Percentiles rank a stretch among this genome's conserved stretches.
These are phyloP conservation scores for Sphagnum contortum DNA, from an alignment of 225 moss, liverwort and hornwort genomes.

Conservation along the genomic window DNA sequence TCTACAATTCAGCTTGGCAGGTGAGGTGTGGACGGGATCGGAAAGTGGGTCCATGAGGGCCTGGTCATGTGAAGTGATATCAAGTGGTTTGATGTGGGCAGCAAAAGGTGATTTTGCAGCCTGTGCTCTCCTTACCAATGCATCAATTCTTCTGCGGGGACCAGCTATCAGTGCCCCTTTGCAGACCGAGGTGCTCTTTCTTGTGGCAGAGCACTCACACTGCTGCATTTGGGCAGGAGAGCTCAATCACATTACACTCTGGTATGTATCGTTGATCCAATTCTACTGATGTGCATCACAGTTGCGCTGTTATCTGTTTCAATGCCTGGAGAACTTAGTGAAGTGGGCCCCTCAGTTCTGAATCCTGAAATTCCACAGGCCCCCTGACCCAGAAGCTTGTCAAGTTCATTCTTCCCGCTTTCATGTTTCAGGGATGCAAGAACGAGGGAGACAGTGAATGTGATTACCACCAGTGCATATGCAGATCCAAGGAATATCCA, in stretches of 20 bases:
- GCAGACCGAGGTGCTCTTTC: conserved; percentile 28
- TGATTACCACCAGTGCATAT: conserved; percentile 17
- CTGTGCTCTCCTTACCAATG: conserved; percentile 24
- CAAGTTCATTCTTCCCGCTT: neutral
- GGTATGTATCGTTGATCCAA: conserved; percentile 15
- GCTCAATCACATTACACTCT: conserved; percentile 23
- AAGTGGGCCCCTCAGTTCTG: no score
- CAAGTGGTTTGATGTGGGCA: conserved; percentile 11
- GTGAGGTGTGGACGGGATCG: conserved; percentile 51
- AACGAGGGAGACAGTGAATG: conserved; percentile 26
- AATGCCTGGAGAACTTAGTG: no score
- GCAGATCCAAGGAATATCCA: conserved; percentile 13
- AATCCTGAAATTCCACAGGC: no score
- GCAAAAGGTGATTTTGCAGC: conserved; percentile 22
- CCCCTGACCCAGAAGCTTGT: no score
- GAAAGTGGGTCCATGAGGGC: conserved; percentile 35
- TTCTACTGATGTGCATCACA: neutral
- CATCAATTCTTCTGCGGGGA: conserved; percentile 20
- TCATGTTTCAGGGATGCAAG: conserved; percentile 35
- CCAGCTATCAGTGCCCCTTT: conserved; percentile 20
- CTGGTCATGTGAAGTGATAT: conserved; percentile 33
- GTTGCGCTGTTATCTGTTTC: no score
- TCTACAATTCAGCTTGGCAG: conserved; percentile 14
- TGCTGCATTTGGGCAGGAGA: conserved; percentile 43
- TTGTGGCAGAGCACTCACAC: conserved; percentile 31